These are phyloP conservation scores for Vigna radiata DNA, from an alignment of 306 rosid species.

Conservation along the genomic window DNA sequence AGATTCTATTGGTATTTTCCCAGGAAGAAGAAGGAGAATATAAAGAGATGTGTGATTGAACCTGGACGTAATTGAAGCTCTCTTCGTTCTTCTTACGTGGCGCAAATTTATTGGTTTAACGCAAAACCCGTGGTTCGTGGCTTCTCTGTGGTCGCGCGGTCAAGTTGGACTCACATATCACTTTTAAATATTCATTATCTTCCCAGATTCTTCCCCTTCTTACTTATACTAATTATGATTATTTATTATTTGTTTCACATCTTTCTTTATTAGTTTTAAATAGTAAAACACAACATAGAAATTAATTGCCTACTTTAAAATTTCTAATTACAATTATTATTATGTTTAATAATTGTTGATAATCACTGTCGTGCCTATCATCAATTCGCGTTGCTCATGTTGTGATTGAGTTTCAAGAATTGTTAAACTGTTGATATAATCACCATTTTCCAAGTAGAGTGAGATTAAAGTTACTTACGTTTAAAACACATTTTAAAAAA, in stretches of 20 bases:
- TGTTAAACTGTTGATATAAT: too few species aligned
- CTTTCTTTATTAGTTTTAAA: neutral
- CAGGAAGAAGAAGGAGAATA: constrained; percentile 13
- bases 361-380: too few species aligned
- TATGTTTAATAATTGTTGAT: too few species aligned
- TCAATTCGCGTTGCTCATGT: too few species aligned
- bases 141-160: constrained; percentile 45
- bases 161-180: constrained; percentile 36
- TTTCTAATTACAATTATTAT: too few species aligned
- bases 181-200: neutral
- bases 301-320: too few species aligned
- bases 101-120: neutral
- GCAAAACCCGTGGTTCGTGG: constrained; percentile 50
- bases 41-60: constrained; percentile 51
- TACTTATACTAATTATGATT: neutral
- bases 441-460: too few species aligned
- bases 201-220: constrained; percentile 17
- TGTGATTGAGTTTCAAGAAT: too few species aligned
- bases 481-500: too few species aligned
- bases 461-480: too few species aligned
- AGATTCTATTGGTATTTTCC: neutral
- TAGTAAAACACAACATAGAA: neutral
- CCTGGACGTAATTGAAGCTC: constrained; percentile 52
- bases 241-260: neutral
- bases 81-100: constrained; percentile 33